Evolutionary conservation across 352 stramenopile species (phyloP).

Genomic region (Globisporangium echinulatum): DNA sequence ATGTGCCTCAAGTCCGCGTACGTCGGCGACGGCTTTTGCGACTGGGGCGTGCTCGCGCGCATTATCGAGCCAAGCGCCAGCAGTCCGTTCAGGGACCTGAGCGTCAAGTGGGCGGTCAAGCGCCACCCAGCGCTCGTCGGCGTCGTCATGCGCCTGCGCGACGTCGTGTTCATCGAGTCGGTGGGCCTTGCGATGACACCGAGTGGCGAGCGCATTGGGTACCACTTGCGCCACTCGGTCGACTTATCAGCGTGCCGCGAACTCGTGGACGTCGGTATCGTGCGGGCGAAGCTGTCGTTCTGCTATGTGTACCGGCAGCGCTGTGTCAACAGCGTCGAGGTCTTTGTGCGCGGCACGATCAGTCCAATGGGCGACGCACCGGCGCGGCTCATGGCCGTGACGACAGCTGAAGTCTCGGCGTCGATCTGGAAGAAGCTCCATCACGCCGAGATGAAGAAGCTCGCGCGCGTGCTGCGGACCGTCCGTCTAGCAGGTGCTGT

Average conservation of each 20-base stretch:
- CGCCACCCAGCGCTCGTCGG: constrained; percentile 16
- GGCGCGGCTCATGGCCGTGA: constrained; percentile 22
- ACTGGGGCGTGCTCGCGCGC: constrained; percentile 36
- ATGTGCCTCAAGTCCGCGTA: constrained; percentile 54
- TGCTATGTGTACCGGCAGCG: constrained; percentile 40
- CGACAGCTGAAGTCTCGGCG: constrained; percentile 1
- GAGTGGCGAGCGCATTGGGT: constrained; percentile 41
- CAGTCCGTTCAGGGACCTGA: constrained; percentile 45
- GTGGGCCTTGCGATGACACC: constrained; percentile 33
- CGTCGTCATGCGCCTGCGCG: constrained; percentile 33
- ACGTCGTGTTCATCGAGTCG: constrained; percentile 53
- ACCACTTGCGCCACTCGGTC: constrained; percentile 48
- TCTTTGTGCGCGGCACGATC: constrained; percentile 30
- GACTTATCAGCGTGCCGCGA: constrained; percentile 29
- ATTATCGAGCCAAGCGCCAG: constrained; percentile 24
- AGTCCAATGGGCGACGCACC: constrained; percentile 23
- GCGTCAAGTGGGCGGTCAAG: constrained; percentile 55
- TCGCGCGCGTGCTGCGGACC: constrained; percentile 13
- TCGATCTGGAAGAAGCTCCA: constrained; percentile 1
- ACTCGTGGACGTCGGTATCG: constrained; percentile 26
- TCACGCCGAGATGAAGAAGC: constrained; percentile 41
- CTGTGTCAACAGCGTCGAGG: constrained; percentile 23
- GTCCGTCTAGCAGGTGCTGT: background rate
- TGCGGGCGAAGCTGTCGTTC: constrained; percentile 36
- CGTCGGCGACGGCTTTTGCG: constrained; percentile 37